Evolutionary conservation across 1,284 basidiomycete species (phyloP).

Genomic region (Irpex rosettiformis): DNA sequence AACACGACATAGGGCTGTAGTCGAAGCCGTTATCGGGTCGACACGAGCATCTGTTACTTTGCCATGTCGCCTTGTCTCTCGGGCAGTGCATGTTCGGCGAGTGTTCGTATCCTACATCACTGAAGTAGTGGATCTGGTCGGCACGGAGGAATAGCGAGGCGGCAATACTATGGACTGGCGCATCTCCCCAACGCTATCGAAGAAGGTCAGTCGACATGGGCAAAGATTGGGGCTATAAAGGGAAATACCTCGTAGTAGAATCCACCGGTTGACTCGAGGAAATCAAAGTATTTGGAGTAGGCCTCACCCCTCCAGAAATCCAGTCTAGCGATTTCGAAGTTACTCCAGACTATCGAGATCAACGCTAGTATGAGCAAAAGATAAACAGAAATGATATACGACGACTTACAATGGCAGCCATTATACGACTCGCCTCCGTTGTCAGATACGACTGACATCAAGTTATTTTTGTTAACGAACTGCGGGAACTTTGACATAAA

Average conservation of each 20-base stretch:
- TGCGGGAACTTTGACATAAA: conserved; percentile 62
- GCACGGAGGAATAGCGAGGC: conserved; percentile 59
- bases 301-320: conserved; percentile 56
- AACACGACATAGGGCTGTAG: conserved; percentile 46
- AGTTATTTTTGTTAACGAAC: conserved; percentile 60
- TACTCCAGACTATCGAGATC: conserved; percentile 56
- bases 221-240: conserved; percentile 10
- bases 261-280: conserved; percentile 67
- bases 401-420: conserved; percentile 62
- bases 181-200: conserved; percentile 68
- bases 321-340: conserved; percentile 74
- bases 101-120: conserved; percentile 57
- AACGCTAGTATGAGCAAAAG: background rate
- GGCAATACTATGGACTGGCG: conserved; percentile 75
- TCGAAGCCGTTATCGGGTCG: conserved; percentile 39
- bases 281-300: conserved; percentile 71
- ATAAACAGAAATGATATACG: background rate
- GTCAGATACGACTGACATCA: conserved; percentile 64
- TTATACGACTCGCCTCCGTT: conserved; percentile 65
- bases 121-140: conserved; percentile 66
- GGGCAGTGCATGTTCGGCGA: conserved; percentile 50
- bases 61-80: conserved; percentile 34
- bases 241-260: conserved; percentile 67
- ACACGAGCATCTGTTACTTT: conserved; percentile 41
- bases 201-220: background rate